Base-by-base conservation (phyloP, 169 alveolate genomes). In the Plasmodium vinckei region DNA sequence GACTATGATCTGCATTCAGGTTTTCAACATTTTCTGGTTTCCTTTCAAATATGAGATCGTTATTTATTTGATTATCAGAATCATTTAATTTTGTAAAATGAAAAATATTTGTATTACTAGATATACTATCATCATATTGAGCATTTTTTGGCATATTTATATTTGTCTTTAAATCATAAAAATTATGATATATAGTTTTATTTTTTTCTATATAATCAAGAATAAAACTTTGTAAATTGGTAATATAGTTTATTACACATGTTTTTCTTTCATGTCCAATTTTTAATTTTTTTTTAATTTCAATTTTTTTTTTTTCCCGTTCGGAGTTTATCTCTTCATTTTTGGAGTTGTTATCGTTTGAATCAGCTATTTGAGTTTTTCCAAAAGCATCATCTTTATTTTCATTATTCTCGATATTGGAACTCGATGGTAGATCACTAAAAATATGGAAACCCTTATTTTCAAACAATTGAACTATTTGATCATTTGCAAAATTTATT, bases 111-210 rank as follows among this genome's bases (percentile, higher is more conserved):
- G 89, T 79, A 46, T 21, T 69, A 10, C 44, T 47, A 13, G 89
- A 54, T 44, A 79, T 60, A 0, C n/a, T 23, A 59, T 54, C 72
- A 56, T 79, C 89, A 71, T 79, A 70, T 3, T 65, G 61, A 9
- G 15, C 15, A 49, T 79, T 70, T 27, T 54, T 67, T 2, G 84
- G 70, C 10, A 54, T 15, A 51, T 79, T 47, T 9, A 79, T 12
- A 61, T 79, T 79, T 54, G 56, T 79, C 33, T 79, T 79, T 47
- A 79, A 60, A 17, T 56, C 27, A 44, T 79, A 70, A 46, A 79
- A 79, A 57, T 19, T 64, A 51, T 79, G 79, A 47, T 79, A 63
- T 67, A 79, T 53, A 23, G 51, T 79, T 47, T 79, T 65, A 15
- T 49, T 79, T 33, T 47, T 19, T 27, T 46, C 59, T 9, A 79